These are phyloP conservation scores for Saccharomycopsis fibuligera DNA, from an alignment of 805 yeast species.

Conservation along the genomic window DNA sequence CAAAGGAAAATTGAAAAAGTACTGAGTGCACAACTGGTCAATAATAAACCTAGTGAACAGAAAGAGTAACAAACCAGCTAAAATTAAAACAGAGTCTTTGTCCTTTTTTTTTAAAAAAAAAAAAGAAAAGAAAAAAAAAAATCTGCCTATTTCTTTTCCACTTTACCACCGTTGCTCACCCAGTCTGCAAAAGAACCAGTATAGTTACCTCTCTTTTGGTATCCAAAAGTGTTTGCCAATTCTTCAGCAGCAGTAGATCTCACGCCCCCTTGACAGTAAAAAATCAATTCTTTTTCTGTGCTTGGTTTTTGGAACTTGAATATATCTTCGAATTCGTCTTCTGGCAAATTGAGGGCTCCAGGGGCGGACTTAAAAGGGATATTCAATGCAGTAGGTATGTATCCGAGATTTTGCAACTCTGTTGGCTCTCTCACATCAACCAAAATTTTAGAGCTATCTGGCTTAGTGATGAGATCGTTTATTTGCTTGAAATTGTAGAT, in stretches of 20 bases:
- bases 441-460: constrained; percentile 42
- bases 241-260: constrained; percentile 89
- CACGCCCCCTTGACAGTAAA: constrained; percentile 90
- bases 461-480: constrained; percentile 38
- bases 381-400: constrained; percentile 79
- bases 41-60: no score
- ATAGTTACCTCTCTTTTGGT: constrained; percentile 77
- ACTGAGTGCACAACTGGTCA: no score
- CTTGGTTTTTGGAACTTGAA: constrained; percentile 81
- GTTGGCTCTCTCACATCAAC: constrained; percentile 92
- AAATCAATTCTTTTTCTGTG: constrained; percentile 64
- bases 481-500: constrained; percentile 48
- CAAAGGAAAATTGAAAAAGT: no score
- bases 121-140: no score
- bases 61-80: no score
- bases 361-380: constrained; percentile 88
- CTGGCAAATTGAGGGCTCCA: constrained; percentile 76
- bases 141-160: no score
- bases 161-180: constrained; percentile 38
- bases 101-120: no score
- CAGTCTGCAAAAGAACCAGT: constrained; percentile 86
- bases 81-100: no score
- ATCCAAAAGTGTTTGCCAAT: constrained; percentile 86
- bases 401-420: constrained; percentile 60
- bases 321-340: constrained; percentile 72